Evolutionary conservation across 2,329 filamentous ascomycete genomes (phyloP), one percentile per base, ranked within the genome.

Genomic region (Tolypocladium nubicola): DNA sequence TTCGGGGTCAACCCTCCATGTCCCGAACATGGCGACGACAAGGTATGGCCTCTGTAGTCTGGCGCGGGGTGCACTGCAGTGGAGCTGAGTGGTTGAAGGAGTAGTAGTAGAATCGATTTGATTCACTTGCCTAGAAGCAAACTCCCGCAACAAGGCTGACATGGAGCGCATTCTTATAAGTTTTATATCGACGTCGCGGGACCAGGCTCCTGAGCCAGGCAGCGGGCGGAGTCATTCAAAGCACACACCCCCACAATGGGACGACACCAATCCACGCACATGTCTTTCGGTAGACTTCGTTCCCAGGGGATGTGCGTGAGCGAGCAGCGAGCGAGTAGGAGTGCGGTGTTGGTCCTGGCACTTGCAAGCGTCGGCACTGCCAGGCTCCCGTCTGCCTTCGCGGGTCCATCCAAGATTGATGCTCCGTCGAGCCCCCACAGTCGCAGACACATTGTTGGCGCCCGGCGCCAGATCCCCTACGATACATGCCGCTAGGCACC

Each of bases 1-100:
- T 61, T 72, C 70, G 3, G 68, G 68, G 57, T 73, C 70, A 62
- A 71, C 71, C 61, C 71, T 73, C 69, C 70, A 73, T 13, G 71
- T 73, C 19, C 66, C 67, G 59, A 73, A 73, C 71, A 73, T 71
- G 53, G 53, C 60, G 50, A 35, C 16, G 30, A 33, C 47, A 50
- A 35, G 47, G 19, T 35, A 33, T 35, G 47, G 4, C 11, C 4
- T 21, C 3, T 50, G 9, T 50, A 21, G 19, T 13, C 6, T 50
- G 47, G 47, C 30, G 30, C 30, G 30, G 55, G 54, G n/a, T 8
- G 21, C 19, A 23, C 26, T 38, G 37, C 37, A 52, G 11, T 35
- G 30, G n/a, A 50, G 26, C 14, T 33, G 35, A 37, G n/a, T 54
- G 52, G 30, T 2, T 9, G 2, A 21, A 50, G 14, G 6, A 14